phyloP scores from a whole-genome alignment of 495 filamentous ascomycete genomes.

The Articulospora tetracladia region DNA sequence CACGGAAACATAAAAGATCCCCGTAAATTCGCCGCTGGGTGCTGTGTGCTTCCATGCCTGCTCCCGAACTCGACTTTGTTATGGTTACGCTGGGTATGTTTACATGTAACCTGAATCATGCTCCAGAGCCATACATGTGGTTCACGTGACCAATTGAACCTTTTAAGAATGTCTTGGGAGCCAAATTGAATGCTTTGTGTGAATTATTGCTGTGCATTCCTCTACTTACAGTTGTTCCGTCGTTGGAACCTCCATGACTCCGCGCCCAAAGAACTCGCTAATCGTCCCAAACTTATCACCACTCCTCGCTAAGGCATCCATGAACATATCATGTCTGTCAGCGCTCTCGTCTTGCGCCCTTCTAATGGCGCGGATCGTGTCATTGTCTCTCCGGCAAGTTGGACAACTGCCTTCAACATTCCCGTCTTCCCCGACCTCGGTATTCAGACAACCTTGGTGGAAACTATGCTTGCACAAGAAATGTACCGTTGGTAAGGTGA shows the following conservation, averaged over 20 bases:
- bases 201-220: neutral
- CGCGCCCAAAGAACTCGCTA: conserved; percentile 90
- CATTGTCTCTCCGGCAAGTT: conserved; percentile 74
- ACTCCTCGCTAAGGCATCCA: conserved; percentile 71
- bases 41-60: too few species aligned
- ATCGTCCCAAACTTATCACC: conserved; percentile 84
- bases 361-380: conserved; percentile 80
- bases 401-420: conserved; percentile 74
- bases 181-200: neutral
- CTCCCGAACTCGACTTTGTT: too few species aligned
- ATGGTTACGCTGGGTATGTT: too few species aligned
- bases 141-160: too few species aligned
- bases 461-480: conserved; percentile 97
- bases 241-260: conserved; percentile 65
- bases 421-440: conserved; percentile 35
- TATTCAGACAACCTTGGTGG: conserved; percentile 75
- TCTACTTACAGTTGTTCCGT: neutral
- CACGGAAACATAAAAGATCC: neutral
- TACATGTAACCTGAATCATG: too few species aligned
- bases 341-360: conserved; percentile 83
- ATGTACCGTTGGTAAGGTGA: conserved; percentile 88
- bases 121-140: too few species aligned
- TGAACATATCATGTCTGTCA: conserved; percentile 87
- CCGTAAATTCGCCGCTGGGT: too few species aligned
- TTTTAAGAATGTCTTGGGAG: neutral